Evolutionary conservation across 768 basidiomycete species (phyloP).

Genomic region (Gautieria morchelliformis): DNA sequence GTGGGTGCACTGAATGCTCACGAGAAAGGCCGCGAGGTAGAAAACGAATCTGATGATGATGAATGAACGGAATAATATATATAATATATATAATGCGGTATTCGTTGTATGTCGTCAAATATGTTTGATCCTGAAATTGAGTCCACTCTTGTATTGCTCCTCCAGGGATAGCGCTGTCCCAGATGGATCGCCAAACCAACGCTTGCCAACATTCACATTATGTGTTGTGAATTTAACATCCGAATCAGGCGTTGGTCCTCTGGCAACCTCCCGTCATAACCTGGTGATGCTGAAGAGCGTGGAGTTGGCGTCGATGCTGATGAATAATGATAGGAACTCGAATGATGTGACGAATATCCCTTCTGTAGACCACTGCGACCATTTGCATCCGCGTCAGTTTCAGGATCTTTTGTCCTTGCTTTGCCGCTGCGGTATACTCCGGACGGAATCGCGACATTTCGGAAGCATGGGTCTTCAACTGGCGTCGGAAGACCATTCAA

Average conservation of each 20-base stretch:
- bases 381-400: constrained; percentile 11
- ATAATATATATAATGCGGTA: constrained; percentile 4
- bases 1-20: constrained; percentile 79
- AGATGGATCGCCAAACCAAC: not conserved
- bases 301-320: constrained; percentile 13
- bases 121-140: constrained; percentile 8
- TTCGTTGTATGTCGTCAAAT: constrained; percentile 6
- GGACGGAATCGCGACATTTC: constrained; percentile 34
- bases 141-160: not conserved
- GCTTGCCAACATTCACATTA: constrained; percentile 15
- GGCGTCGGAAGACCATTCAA: constrained; percentile 37
- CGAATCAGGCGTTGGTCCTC: constrained; percentile 56
- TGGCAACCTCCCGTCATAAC: constrained; percentile 30
- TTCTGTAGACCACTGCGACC: constrained; percentile 4
- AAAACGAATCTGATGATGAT: constrained; percentile 55
- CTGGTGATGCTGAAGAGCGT: constrained; percentile 9
- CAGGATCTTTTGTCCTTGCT: constrained; percentile 29
- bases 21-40: constrained; percentile 40
- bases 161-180: not conserved
- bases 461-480: constrained; percentile 33
- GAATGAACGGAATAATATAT: constrained; percentile 27
- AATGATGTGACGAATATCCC: constrained; percentile 17
- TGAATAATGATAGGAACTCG: constrained; percentile 13
- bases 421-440: constrained; percentile 40
- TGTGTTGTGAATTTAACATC: constrained; percentile 40